Conservation (phyloP, 208 protist genomes). For the Herpetomonas muscarum region DNA sequence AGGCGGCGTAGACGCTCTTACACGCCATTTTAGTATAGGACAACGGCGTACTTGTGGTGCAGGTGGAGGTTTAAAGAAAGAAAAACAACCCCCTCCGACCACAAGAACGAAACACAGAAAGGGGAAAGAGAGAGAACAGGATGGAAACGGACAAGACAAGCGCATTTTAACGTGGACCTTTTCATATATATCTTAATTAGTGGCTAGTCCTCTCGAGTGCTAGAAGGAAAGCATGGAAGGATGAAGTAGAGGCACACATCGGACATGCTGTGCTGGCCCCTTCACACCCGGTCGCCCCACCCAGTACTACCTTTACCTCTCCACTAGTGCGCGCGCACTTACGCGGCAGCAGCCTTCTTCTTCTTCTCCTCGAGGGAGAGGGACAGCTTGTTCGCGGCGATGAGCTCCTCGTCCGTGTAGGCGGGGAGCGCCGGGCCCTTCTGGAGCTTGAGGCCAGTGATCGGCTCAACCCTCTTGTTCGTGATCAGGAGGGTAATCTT, state of each 20-base stretch:
- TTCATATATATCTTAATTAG: no score
- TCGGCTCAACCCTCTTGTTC: constrained; percentile 85
- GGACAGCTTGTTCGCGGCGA: constrained; percentile 75
- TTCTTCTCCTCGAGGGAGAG: constrained; percentile 87
- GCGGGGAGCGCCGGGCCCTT: constrained; percentile 68
- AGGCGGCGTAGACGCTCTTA: background rate
- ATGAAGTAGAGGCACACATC: no score
- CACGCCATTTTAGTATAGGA: no score
- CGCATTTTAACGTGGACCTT: no score
- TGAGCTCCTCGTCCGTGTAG: constrained; percentile 85
- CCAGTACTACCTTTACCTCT: background rate
- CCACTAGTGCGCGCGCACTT: background rate
- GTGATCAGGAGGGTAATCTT: constrained; percentile 90
- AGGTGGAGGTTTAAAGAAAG: no score
- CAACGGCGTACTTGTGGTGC: background rate
- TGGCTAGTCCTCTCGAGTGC: no score
- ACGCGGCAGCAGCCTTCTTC: constrained; percentile 25
- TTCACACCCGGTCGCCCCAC: background rate
- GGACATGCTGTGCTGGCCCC: no score
- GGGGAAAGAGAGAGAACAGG: background rate
- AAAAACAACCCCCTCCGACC: no score
- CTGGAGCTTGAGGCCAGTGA: constrained; percentile 86
- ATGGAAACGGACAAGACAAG: background rate
- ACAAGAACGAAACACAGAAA: constrained; percentile 8
- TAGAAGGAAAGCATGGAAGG: no score